Percentiles rank a stretch among this genome's conserved stretches.
Conservation (phyloP, 768 basidiomycete genomes). For the Mycena kentingensis region DNA sequence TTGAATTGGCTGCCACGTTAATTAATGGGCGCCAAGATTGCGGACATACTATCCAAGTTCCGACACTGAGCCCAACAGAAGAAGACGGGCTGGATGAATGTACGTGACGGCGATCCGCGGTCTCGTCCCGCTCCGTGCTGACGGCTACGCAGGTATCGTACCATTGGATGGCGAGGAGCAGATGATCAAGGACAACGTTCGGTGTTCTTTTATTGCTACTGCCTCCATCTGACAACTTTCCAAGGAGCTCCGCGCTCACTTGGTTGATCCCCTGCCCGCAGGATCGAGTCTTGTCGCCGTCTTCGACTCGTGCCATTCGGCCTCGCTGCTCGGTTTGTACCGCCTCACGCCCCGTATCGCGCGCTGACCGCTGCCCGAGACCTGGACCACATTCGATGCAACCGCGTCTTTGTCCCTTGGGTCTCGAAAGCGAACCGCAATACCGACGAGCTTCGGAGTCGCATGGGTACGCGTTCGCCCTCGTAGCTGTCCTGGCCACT, state of each 20-base stretch:
- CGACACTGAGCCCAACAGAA: conserved; percentile 3
- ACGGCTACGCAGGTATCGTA: conserved; percentile 15
- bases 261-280: conserved; percentile 25
- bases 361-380: conserved; percentile 3
- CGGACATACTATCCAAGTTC: conserved; percentile 20
- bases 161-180: conserved; percentile 21
- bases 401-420: conserved; percentile 23
- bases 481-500: background rate
- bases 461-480: conserved; percentile 3
- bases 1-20: background rate
- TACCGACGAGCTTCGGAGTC: conserved; percentile 4
- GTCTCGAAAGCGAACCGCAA: conserved; percentile 10
- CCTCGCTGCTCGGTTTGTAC: conserved; percentile 26
- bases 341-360: background rate
- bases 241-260: conserved; percentile 23
- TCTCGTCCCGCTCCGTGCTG: too few relatives aligned
- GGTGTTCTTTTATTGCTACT: background rate
- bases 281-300: conserved; percentile 25
- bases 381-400: conserved; percentile 19
- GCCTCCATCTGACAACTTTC: background rate
- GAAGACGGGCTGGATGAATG: conserved; percentile 18
- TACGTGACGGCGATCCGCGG: too few relatives aligned
- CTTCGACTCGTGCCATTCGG: conserved; percentile 28
- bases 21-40: conserved; percentile 7
- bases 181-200: conserved; percentile 19